These are phyloP conservation scores for Candida fluviatilis DNA, from an alignment of 805 yeast genomes.

Conservation along the genomic window DNA sequence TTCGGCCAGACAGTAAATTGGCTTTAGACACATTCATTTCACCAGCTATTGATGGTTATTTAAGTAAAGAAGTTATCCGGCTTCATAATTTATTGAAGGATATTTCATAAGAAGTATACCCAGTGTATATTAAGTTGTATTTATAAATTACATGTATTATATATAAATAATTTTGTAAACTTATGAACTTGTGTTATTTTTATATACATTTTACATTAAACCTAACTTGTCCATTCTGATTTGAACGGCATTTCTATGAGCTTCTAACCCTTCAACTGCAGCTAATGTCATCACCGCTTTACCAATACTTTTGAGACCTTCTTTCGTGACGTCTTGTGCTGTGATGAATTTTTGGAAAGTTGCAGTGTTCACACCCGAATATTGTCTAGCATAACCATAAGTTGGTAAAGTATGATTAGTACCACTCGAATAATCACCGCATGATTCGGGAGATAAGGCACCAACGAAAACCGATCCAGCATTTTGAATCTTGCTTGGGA, in stretches of 20 bases:
- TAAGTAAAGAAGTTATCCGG: slow-evolving; percentile 36
- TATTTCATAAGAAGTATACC: background rate
- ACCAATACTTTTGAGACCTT: slow-evolving; percentile 88
- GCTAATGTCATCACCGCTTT: slow-evolving; percentile 95
- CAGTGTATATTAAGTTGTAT: background rate
- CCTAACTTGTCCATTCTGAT: slow-evolving; percentile 86
- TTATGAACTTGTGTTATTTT: background rate
- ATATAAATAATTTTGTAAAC: slow-evolving; percentile 1
- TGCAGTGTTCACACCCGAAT: slow-evolving; percentile 94
- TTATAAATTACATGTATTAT: background rate
- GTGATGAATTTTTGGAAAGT: slow-evolving; percentile 95
- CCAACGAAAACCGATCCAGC: slow-evolving; percentile 99
- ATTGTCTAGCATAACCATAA: slow-evolving; percentile 96
- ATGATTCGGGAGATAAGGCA: slow-evolving; percentile 92
- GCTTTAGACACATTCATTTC: slow-evolving; percentile 33
- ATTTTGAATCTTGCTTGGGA: slow-evolving; percentile 68
- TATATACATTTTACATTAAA: slow-evolving; percentile 25
- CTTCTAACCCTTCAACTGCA: slow-evolving; percentile 94
- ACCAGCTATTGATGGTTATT: slow-evolving; percentile 30
- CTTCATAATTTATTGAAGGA: slow-evolving; percentile 9
- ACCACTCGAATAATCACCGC: slow-evolving; percentile 98
- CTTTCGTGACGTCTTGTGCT: slow-evolving; percentile 80
- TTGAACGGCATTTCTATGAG: slow-evolving; percentile 95
- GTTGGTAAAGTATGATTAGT: slow-evolving; percentile 99
- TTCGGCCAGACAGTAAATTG: slow-evolving; percentile 32